Percentiles rank a stretch among this genome's conserved stretches.
These are phyloP conservation scores for Phytophthora cryptogea DNA, from an alignment of 352 stramenopile genomes.

Conservation along the genomic window DNA sequence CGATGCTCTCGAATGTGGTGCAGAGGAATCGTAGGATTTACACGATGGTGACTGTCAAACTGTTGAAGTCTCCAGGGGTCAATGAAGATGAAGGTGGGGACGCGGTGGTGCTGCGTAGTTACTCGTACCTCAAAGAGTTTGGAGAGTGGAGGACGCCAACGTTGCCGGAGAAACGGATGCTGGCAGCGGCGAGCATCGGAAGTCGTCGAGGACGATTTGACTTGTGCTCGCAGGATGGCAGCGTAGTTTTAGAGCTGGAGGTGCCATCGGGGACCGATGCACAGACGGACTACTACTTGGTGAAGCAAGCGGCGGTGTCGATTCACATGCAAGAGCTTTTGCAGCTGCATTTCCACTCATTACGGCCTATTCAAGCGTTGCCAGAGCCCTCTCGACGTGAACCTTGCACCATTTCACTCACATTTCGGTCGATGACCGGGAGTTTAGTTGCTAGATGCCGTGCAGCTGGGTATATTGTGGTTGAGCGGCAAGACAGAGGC, in stretches of 20 bases:
- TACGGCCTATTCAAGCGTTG: constrained; percentile 34
- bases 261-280: constrained; percentile 53
- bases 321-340: constrained; percentile 58
- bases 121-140: constrained; percentile 67
- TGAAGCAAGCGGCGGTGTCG: constrained; percentile 47
- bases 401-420: constrained; percentile 40
- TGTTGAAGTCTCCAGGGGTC: constrained; percentile 16
- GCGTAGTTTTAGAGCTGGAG: constrained; percentile 52
- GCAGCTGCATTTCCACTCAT: constrained; percentile 41
- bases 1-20: constrained; percentile 68
- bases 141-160: constrained; percentile 51
- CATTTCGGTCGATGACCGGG: constrained; percentile 31
- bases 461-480: constrained; percentile 14
- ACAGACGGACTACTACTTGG: constrained; percentile 64
- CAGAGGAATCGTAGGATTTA: constrained; percentile 59
- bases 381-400: constrained; percentile 8
- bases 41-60: constrained; percentile 53
- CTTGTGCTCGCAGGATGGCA: constrained; percentile 55
- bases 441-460: constrained; percentile 5
- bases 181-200: constrained; percentile 27
- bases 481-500: constrained; percentile 24
- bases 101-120: constrained; percentile 33
- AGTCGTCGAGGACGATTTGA: constrained; percentile 48
- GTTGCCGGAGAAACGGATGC: constrained; percentile 38
- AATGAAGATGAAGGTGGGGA: not conserved